Conservation (phyloP, 495 filamentous ascomycete species). For the Baudoinia panamericana region DNA sequence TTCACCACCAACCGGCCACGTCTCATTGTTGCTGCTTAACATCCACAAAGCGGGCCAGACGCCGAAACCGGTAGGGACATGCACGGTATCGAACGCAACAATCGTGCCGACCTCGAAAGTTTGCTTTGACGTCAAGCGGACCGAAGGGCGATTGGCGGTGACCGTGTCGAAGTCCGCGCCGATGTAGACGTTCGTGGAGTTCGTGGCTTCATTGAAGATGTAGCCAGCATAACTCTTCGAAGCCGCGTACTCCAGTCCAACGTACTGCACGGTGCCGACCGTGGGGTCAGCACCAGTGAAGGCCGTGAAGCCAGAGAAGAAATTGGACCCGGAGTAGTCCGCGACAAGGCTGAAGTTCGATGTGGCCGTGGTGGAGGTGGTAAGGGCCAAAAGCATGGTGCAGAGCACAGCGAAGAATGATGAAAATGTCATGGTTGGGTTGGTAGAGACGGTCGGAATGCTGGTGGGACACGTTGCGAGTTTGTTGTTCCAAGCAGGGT, state of each 20-base stretch:
- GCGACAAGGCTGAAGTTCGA: conserved; percentile 32
- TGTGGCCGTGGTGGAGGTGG: conserved; percentile 6
- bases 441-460: too few relatives aligned
- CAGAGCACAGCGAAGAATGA: conserved; percentile 17
- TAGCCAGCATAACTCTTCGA: conserved; percentile 3
- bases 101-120: conserved; percentile 21
- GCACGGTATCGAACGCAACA: conserved; percentile 21
- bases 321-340: conserved; percentile 36
- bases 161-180: conserved; percentile 11
- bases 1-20: conserved; percentile 26
- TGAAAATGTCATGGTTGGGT: too few relatives aligned
- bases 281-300: conserved; percentile 30
- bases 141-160: conserved; percentile 11
- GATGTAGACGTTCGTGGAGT: conserved; percentile 15
- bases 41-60: conserved; percentile 28
- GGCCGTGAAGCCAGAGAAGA: conserved; percentile 41
- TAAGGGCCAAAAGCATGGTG: conserved; percentile 15
- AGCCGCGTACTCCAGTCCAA: conserved; percentile 5
- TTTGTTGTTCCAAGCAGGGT: too few relatives aligned
- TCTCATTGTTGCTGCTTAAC: conserved; percentile 11
- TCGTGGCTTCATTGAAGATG: conserved; percentile 15
- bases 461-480: too few relatives aligned
- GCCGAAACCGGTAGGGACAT: conserved; percentile 26
- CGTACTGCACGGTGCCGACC: conserved; percentile 24
- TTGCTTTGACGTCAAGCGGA: conserved; percentile 22